These are phyloP conservation scores for Zasmidium cellare DNA, from an alignment of 2,329 filamentous ascomycete genomes.

Conservation along the genomic window DNA sequence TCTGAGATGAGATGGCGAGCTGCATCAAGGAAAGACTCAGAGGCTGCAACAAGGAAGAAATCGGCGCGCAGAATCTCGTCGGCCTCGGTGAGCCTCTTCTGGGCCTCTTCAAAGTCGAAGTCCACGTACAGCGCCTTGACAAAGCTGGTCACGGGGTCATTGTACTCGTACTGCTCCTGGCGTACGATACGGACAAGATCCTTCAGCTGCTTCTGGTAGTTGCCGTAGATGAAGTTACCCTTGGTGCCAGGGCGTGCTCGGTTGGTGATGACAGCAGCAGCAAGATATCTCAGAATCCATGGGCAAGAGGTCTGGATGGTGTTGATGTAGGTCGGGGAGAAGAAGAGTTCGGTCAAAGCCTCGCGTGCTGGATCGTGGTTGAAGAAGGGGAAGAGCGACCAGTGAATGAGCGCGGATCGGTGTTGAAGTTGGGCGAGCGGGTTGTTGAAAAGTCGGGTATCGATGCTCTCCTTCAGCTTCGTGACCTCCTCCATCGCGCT, in stretches of 20 bases:
- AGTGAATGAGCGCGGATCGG: constrained; percentile 97
- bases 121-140: constrained; percentile 93
- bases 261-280: constrained; percentile 92
- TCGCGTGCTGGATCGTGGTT: constrained; percentile 93
- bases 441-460: constrained; percentile 94
- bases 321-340: constrained; percentile 97
- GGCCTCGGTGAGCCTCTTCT: constrained; percentile 80
- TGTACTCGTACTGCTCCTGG: constrained; percentile 97
- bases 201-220: constrained; percentile 98
- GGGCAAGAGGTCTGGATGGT: constrained; percentile 98
- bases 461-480: constrained; percentile 89
- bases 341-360: constrained; percentile 90
- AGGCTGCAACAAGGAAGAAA: constrained; percentile 87
- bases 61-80: constrained; percentile 90
- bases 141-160: constrained; percentile 93
- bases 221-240: constrained; percentile 91
- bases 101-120: constrained; percentile 97
- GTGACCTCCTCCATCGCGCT: constrained; percentile 84
- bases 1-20: constrained; percentile 97
- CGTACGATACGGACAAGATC: constrained; percentile 92
- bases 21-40: constrained; percentile 88
- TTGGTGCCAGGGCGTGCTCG: constrained; percentile 73
- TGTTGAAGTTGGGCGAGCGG: constrained; percentile 92
- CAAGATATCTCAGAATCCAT: constrained; percentile 92
- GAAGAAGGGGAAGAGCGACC: constrained; percentile 98